phyloP scores from a whole-genome alignment of 2,329 filamentous ascomycete species.

The Aureobasidium subglaciale region DNA sequence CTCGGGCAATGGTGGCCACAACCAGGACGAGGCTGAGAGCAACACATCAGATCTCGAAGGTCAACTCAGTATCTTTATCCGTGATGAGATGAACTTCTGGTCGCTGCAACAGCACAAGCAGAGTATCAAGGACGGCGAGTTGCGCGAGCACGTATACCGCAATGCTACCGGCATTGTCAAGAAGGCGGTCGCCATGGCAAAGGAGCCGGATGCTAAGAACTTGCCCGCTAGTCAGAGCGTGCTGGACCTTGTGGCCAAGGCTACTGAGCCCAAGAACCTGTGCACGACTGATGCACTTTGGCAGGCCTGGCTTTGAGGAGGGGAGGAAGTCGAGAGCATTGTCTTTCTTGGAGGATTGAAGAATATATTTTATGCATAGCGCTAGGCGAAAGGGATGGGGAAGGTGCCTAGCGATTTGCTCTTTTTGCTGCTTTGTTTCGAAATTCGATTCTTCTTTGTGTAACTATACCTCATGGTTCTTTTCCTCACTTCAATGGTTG shows the following conservation, averaged over 20 bases:
- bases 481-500: neutral
- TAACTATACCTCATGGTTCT: neutral
- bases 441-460: neutral
- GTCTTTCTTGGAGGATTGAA: neutral
- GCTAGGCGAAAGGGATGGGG: constrained; percentile 8
- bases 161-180: constrained; percentile 93
- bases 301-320: constrained; percentile 81
- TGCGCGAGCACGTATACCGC: constrained; percentile 70
- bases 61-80: constrained; percentile 86
- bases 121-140: constrained; percentile 57
- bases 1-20: neutral
- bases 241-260: constrained; percentile 86
- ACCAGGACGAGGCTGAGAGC: constrained; percentile 5
- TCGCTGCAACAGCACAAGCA: constrained; percentile 70
- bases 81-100: constrained; percentile 98
- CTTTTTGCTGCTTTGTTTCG: neutral
- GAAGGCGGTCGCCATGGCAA: constrained; percentile 76
- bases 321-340: neutral
- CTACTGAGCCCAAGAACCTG: constrained; percentile 85
- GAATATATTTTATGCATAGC: constrained; percentile 4
- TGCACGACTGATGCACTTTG: constrained; percentile 85
- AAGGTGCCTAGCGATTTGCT: constrained; percentile 3
- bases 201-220: constrained; percentile 53
- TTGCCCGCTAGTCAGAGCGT: constrained; percentile 95
- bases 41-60: constrained; percentile 69